phyloP scores from a whole-genome alignment of 345 rosid genomes.

The Eucalyptus albens region DNA sequence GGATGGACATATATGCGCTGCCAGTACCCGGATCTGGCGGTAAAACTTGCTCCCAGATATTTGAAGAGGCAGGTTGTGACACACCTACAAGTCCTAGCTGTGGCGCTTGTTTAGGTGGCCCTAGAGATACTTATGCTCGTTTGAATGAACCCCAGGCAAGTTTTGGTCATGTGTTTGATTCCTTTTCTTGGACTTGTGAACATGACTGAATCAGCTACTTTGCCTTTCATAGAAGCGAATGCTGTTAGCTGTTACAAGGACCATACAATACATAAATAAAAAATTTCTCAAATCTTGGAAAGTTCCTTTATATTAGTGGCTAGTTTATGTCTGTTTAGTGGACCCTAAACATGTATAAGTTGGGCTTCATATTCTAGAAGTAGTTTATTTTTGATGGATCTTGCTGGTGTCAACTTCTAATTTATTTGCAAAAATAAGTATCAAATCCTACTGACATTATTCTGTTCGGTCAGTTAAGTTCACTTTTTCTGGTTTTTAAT shows the following conservation, averaged over 20 bases:
- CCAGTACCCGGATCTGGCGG: slow-evolving; percentile 97
- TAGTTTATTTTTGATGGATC: not conserved
- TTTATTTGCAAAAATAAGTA: not conserved
- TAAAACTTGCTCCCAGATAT: slow-evolving; percentile 92
- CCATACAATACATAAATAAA: not conserved
- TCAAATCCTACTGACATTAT: not conserved
- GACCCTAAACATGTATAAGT: not conserved
- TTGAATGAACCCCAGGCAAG: slow-evolving; percentile 79
- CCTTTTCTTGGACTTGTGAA: not conserved
- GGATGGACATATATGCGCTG: slow-evolving; percentile 82
- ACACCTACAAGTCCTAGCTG: slow-evolving; percentile 94
- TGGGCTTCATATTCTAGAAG: not conserved
- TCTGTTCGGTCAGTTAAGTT: not conserved
- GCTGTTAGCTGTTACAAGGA: not conserved
- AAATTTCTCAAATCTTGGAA: not conserved
- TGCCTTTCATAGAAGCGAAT: not conserved
- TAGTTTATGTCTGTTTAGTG: not conserved
- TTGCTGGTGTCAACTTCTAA: not conserved
- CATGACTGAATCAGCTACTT: not conserved
- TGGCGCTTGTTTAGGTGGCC: slow-evolving; percentile 99
- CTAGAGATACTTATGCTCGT: slow-evolving; percentile 87
- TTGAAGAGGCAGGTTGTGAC: slow-evolving; percentile 98
- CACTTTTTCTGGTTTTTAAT: not conserved
- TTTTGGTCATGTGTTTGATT: not conserved
- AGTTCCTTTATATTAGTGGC: not conserved